A percentile compares a stretch with the other conserved stretches of the same genome.
These are phyloP conservation scores for Penicillium sp. DNA, from an alignment of 2,329 filamentous ascomycete genomes.

Conservation along the genomic window DNA sequence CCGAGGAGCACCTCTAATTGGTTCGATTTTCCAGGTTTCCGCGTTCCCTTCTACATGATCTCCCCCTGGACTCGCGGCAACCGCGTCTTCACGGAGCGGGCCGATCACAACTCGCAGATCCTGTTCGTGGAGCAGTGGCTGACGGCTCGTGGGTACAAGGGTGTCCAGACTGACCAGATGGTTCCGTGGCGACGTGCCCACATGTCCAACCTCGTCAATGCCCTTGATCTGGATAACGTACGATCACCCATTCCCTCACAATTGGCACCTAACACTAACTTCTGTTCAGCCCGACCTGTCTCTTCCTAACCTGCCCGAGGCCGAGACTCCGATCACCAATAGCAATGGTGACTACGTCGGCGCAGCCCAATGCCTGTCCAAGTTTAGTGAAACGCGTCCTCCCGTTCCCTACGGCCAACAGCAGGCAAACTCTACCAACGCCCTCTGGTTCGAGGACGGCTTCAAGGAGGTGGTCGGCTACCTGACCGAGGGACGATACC, in stretches of 20 bases:
- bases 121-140: constrained; percentile 61
- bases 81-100: constrained; percentile 61
- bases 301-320: constrained; percentile 55
- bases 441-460: constrained; percentile 57
- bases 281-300: constrained; percentile 53
- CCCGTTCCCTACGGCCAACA: constrained; percentile 57
- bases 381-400: constrained; percentile 47
- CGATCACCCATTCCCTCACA: too few relatives aligned
- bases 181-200: constrained; percentile 55
- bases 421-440: constrained; percentile 42
- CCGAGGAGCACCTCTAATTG: constrained; percentile 7
- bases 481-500: constrained; percentile 62
- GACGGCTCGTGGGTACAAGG: constrained; percentile 49
- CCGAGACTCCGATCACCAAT: constrained; percentile 52
- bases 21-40: constrained; percentile 46
- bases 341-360: constrained; percentile 54
- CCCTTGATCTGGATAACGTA: constrained; percentile 53
- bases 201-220: constrained; percentile 57
- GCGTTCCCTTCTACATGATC: constrained; percentile 62
- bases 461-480: constrained; percentile 60
- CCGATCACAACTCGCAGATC: constrained; percentile 63
- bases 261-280: background rate
- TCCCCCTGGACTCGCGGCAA: constrained; percentile 63
- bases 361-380: constrained; percentile 52
- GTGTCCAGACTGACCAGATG: constrained; percentile 52